Evolutionary conservation across 2,329 filamentous ascomycete species (phyloP).

Genomic region (Acarospora socialis): DNA sequence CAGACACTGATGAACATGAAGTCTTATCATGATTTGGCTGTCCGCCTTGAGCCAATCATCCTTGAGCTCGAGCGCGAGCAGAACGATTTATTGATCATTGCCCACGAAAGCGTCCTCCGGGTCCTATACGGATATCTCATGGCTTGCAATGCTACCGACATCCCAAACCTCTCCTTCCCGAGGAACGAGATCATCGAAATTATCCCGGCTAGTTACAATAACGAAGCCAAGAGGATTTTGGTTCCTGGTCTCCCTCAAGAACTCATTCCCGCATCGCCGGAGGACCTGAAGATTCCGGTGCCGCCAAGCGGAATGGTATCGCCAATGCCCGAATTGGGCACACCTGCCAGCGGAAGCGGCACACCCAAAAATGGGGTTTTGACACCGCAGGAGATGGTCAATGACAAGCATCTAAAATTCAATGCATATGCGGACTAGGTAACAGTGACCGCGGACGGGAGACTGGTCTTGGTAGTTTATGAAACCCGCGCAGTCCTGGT

Average conservation of each 20-base stretch:
- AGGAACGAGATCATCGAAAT: constrained; percentile 98
- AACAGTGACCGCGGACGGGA: too few species aligned
- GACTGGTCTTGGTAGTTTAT: too few species aligned
- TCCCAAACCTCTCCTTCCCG: constrained; percentile 83
- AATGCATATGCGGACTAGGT: too few species aligned
- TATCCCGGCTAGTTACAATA: constrained; percentile 93
- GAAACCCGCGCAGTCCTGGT: too few species aligned
- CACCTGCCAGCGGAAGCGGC: constrained; percentile 25
- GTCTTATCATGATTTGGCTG: constrained; percentile 98
- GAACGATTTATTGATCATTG: constrained; percentile 94
- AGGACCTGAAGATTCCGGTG: constrained; percentile 68
- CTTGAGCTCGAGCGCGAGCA: constrained; percentile 93
- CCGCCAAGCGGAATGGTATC: constrained; percentile 37
- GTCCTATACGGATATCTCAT: constrained; percentile 96
- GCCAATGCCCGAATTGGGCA: constrained; percentile 28
- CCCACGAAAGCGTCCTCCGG: constrained; percentile 91
- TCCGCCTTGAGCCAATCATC: constrained; percentile 93
- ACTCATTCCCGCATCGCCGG: constrained; percentile 62
- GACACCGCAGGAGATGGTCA: constrained; percentile 8
- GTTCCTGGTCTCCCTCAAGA: constrained; percentile 54
- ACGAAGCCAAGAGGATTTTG: constrained; percentile 79
- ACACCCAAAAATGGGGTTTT: constrained; percentile 21
- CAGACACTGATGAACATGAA: too few species aligned
- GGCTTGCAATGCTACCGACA: constrained; percentile 93
- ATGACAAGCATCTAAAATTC: neutral